These are phyloP conservation scores for Talinum fruticosum DNA, from an alignment of 148 eudicot species.

Conservation along the genomic window DNA sequence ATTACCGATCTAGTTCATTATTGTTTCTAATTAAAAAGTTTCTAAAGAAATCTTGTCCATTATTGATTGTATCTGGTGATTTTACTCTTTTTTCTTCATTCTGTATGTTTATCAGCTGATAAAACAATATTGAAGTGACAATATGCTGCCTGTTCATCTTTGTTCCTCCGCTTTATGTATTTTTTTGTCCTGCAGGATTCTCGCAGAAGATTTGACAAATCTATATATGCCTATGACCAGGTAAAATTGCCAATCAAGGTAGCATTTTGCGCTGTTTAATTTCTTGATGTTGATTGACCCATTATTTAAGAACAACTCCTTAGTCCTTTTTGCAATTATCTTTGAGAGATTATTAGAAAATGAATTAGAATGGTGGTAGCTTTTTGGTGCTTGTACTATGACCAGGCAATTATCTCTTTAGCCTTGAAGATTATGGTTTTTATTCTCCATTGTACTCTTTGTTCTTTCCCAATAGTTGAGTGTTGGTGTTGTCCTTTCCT, in stretches of 20 bases:
- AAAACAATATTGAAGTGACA: not conserved
- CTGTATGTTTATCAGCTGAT: not conserved
- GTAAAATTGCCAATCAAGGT: slow-evolving; percentile 26
- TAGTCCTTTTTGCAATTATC: not conserved
- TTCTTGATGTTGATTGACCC: not conserved
- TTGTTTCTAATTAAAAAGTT: no score
- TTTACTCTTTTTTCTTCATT: not conserved
- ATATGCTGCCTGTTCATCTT: slow-evolving; percentile 11
- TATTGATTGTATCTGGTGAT: no score
- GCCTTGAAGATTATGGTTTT: no score
- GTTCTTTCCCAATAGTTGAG: no score
- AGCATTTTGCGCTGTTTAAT: not conserved
- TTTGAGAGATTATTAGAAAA: not conserved
- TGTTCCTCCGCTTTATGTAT: not conserved
- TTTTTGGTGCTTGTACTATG: not conserved
- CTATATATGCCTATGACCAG: slow-evolving; percentile 76
- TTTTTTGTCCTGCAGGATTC: slow-evolving; percentile 59
- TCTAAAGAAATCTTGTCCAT: no score
- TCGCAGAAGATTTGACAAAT: slow-evolving; percentile 82
- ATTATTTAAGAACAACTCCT: not conserved
- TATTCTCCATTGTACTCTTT: no score
- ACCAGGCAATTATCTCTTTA: no score
- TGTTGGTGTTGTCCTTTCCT: no score
- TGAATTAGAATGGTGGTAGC: not conserved
- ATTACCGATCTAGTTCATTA: not conserved